Conservation (phyloP, 148 eudicot species). For the Persicaria tinctoria region DNA sequence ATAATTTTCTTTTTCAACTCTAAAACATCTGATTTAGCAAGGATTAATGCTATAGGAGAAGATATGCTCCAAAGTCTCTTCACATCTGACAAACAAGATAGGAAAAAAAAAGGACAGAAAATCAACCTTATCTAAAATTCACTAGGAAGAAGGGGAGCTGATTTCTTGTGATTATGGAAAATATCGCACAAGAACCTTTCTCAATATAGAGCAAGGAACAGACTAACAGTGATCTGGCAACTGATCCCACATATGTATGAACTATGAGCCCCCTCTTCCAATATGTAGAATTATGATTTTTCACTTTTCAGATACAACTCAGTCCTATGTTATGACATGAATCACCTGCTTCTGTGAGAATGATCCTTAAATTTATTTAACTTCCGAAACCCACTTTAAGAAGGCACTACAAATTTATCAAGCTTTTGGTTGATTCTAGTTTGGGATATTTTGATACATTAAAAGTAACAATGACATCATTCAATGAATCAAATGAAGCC, state of each 20-base stretch:
- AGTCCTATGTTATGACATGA: neutral
- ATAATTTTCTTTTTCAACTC: neutral
- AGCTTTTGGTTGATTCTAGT: neutral
- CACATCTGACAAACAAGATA: neutral
- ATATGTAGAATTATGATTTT: neutral
- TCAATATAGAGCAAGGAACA: neutral
- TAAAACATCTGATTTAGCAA: neutral
- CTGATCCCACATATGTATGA: neutral
- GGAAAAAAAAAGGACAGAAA: neutral
- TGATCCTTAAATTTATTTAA: neutral
- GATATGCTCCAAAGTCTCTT: neutral
- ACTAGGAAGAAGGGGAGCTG: neutral
- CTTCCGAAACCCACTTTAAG: neutral
- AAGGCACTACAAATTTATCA: neutral
- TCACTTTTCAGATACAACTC: neutral
- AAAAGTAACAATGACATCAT: neutral
- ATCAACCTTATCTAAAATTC: neutral
- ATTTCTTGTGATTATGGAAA: neutral
- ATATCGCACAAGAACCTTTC: neutral
- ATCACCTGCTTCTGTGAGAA: neutral
- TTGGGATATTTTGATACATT: neutral
- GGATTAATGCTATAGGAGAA: neutral
- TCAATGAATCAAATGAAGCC: neutral
- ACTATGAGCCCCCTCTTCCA: neutral
- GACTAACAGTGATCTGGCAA: neutral